A percentile compares a stretch with the other conserved stretches of the same genome.
Conservation (phyloP, 2,329 filamentous ascomycete species). For the Pseudogymnoascus sp. region DNA sequence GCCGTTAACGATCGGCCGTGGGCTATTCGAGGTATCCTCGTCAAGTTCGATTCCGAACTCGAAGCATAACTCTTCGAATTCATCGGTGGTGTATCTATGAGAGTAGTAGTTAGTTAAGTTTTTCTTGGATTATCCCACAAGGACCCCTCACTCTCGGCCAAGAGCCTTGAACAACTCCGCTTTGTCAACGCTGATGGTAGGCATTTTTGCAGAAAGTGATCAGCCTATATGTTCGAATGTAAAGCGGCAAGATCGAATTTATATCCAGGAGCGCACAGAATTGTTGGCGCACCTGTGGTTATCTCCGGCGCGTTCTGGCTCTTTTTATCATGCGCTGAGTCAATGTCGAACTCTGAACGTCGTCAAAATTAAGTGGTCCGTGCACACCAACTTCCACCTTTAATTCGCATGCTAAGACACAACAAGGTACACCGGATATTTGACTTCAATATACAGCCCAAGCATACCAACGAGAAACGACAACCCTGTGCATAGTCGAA, state of each 20-base stretch:
- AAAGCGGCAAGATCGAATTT: neutral
- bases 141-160: constrained; percentile 67
- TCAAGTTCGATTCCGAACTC: constrained; percentile 95
- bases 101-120: constrained; percentile 23
- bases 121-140: constrained; percentile 28
- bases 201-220: constrained; percentile 55
- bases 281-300: constrained; percentile 29
- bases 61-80: constrained; percentile 97
- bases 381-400: constrained; percentile 13
- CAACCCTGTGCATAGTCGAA: constrained; percentile 12
- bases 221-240: neutral
- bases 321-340: constrained; percentile 13
- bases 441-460: constrained; percentile 10
- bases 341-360: constrained; percentile 7
- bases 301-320: constrained; percentile 12
- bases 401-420: constrained; percentile 13
- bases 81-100: constrained; percentile 74
- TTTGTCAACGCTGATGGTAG: constrained; percentile 95
- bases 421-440: constrained; percentile 13
- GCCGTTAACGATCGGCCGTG: constrained; percentile 68
- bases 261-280: constrained; percentile 15
- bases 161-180: constrained; percentile 90
- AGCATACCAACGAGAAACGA: constrained; percentile 11
- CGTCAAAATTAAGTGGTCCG: constrained; percentile 10
- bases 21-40: constrained; percentile 58